Conservation (phyloP, 23 red algal species). For the Agarophyton chilense region DNA sequence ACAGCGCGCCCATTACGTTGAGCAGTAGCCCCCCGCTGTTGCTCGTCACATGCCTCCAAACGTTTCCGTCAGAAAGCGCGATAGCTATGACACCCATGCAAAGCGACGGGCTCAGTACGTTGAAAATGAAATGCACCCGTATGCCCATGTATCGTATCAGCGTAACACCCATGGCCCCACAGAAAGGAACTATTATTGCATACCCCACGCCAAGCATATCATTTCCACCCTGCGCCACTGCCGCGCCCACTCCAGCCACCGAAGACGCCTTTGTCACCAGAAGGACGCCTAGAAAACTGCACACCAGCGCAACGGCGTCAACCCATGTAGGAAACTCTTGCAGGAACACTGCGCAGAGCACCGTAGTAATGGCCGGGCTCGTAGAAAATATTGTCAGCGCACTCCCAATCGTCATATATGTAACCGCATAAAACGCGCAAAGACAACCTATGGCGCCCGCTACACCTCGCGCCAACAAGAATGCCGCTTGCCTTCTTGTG, state of each 20-base stretch:
- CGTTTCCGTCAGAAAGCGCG: neutral
- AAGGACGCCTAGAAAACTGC: slow-evolving; percentile 16
- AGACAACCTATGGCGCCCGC: neutral
- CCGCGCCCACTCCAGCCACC: neutral
- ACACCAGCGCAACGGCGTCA: neutral
- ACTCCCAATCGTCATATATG: neutral
- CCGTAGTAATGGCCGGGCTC: slow-evolving; percentile 23
- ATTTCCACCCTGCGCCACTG: neutral
- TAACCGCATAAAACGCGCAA: neutral
- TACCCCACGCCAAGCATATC: neutral
- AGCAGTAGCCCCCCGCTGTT: neutral
- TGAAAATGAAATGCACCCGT: slow-evolving; percentile 35
- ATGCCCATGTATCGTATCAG: slow-evolving; percentile 11
- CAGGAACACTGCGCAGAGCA: slow-evolving; percentile 24
- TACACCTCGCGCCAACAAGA: neutral
- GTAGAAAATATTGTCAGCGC: slow-evolving; percentile 33
- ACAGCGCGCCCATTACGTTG: neutral
- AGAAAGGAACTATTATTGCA: neutral
- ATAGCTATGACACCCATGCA: neutral
- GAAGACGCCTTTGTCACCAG: slow-evolving; percentile 5
- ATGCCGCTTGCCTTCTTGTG: neutral
- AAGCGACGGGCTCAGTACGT: neutral
- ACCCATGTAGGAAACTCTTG: neutral
- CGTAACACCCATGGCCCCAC: neutral
- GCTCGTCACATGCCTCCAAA: neutral